Percentiles rank a stretch among this genome's conserved stretches.
Evolutionary conservation across 73 alveolate genomes (phyloP).

Genomic region (Symbiodinium pilosum): DNA sequence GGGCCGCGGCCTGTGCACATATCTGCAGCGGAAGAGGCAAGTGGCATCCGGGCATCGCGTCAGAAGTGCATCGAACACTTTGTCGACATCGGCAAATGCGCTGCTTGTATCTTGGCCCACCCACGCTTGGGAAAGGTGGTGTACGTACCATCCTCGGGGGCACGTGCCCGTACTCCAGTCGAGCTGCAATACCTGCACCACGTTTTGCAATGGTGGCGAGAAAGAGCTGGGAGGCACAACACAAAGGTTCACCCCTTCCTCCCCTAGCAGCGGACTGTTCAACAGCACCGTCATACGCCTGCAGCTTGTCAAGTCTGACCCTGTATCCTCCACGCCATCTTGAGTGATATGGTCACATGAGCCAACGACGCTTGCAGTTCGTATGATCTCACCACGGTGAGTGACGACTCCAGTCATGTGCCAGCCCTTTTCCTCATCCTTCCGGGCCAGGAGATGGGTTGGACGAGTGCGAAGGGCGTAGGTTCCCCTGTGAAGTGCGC

Average conservation of each 20-base stretch:
- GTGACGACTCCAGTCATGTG: neutral
- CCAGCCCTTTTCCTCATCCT: neutral
- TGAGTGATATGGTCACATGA: neutral
- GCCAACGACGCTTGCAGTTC: neutral
- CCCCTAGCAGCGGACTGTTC: conserved; percentile 31
- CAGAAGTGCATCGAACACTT: conserved; percentile 22
- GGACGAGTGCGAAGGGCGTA: conserved; percentile 53
- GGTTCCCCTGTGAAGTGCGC: conserved; percentile 64
- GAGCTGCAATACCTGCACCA: conserved; percentile 60
- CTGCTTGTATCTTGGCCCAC: neutral
- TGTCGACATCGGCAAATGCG: conserved; percentile 20
- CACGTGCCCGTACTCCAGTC: conserved; percentile 57
- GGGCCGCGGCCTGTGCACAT: conserved; percentile 15
- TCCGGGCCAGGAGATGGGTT: conserved; percentile 20
- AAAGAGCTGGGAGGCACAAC: conserved; percentile 48
- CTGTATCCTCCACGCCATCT: neutral
- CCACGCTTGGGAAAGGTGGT: conserved; percentile 13
- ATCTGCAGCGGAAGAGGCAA: conserved; percentile 15
- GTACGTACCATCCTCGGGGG: conserved; percentile 21
- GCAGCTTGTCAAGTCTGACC: conserved; percentile 14
- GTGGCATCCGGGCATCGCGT: neutral
- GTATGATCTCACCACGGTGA: neutral
- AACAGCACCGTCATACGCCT: conserved; percentile 37
- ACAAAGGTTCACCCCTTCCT: conserved; percentile 61
- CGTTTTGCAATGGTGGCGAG: conserved; percentile 33